A percentile compares a stretch with the other conserved stretches of the same genome.
Evolutionary conservation across 257 asterid species (phyloP).

Genomic region (Orobanche coerulescens): DNA sequence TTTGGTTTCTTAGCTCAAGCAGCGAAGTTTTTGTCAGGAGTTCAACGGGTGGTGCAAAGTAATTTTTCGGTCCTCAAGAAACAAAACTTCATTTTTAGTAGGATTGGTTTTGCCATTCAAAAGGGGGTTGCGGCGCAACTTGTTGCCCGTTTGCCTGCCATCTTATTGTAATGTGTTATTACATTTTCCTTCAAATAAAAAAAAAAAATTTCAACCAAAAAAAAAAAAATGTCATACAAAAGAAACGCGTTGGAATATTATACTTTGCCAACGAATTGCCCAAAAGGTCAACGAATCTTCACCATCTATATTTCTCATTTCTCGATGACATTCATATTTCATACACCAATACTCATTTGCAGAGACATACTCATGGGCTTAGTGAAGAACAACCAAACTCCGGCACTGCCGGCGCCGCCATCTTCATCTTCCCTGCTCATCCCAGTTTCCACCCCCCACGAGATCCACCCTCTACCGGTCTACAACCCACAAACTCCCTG

Average conservation of each 20-base stretch:
- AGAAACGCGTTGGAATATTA: conserved; percentile 22
- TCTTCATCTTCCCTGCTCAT: conserved; percentile 27
- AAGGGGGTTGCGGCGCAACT: no score
- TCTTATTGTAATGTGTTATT: no score
- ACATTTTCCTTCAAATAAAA: no score
- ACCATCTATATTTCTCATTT: background rate
- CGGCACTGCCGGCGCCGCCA: conserved; percentile 10
- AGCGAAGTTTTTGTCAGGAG: no score
- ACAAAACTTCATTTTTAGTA: no score
- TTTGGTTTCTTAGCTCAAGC: no score
- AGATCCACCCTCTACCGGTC: conserved; percentile 28
- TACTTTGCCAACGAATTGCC: conserved; percentile 16
- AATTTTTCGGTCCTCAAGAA: no score
- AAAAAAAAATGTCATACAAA: no score
- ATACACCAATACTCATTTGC: background rate
- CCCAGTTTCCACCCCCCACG: conserved; percentile 51
- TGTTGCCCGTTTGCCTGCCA: no score
- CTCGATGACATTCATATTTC: background rate
- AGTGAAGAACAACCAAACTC: conserved; percentile 8
- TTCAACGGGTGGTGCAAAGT: no score
- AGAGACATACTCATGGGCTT: conserved; percentile 34
- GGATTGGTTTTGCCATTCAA: no score
- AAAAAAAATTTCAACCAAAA: no score
- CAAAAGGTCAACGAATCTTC: conserved; percentile 25
- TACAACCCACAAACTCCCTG: conserved; percentile 28